phyloP scores from a whole-genome alignment of 768 basidiomycete genomes.

The Tephrocybe rancida region DNA sequence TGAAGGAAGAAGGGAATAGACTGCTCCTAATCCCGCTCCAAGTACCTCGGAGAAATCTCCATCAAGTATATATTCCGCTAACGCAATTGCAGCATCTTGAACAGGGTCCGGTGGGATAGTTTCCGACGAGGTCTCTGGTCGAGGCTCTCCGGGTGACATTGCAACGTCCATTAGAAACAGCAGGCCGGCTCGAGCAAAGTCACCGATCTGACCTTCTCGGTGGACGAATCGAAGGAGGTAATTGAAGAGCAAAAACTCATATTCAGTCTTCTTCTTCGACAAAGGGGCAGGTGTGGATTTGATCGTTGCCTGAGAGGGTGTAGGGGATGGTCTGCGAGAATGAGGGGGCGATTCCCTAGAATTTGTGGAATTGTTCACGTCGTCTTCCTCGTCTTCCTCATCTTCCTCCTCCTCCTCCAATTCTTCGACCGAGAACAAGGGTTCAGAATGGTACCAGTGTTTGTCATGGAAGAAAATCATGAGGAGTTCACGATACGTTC shows the following conservation, averaged over 20 bases:
- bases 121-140: conserved; percentile 29
- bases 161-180: conserved; percentile 96
- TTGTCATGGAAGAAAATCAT: conserved; percentile 99
- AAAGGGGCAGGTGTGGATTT: conserved; percentile 49
- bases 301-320: conserved; percentile 60
- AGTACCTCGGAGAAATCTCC: conserved; percentile 99
- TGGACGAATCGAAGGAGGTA: conserved; percentile 95
- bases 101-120: conserved; percentile 59
- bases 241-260: conserved; percentile 95
- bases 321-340: conserved; percentile 51
- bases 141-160: conserved; percentile 74
- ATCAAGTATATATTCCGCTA: conserved; percentile 92
- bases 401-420: conserved; percentile 71
- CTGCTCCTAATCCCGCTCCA: conserved; percentile 89
- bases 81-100: conserved; percentile 80
- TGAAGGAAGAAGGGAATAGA: conserved; percentile 88
- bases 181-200: conserved; percentile 89
- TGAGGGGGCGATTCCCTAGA: conserved; percentile 15
- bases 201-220: conserved; percentile 91
- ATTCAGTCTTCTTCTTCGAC: conserved; percentile 71
- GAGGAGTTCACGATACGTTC: conserved; percentile 84
- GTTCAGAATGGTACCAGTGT: conserved; percentile 80
- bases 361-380: conserved; percentile 28
- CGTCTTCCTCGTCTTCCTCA: conserved; percentile 48
- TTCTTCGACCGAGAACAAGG: conserved; percentile 75